Conservation (phyloP, 495 filamentous ascomycete genomes). For the Durotheca rogersii region DNA sequence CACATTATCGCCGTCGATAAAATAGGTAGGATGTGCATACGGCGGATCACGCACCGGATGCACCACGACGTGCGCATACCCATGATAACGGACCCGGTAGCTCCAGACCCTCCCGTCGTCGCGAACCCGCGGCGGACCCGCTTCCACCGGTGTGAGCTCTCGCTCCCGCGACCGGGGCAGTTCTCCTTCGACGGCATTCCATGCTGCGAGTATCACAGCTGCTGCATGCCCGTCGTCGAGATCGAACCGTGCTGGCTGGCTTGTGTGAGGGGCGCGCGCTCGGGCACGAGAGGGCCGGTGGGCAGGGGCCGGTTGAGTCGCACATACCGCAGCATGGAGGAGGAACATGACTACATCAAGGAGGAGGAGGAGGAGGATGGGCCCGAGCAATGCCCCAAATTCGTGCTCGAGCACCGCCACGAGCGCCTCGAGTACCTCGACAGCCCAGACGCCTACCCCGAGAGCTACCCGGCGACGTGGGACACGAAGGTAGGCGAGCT, state of each 20-base stretch:
- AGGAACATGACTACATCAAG: neutral
- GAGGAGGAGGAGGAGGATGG: neutral
- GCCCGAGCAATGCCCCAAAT: slow-evolving; percentile 16
- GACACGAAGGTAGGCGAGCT: neutral
- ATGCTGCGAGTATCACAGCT: slow-evolving; percentile 29
- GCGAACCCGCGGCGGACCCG: slow-evolving; percentile 23
- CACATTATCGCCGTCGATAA: no score
- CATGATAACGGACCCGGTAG: slow-evolving; percentile 15
- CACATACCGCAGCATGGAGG: slow-evolving; percentile 1
- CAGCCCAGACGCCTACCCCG: neutral
- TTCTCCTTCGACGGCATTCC: neutral
- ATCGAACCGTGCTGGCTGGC: slow-evolving; percentile 21
- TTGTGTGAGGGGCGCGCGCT: no score
- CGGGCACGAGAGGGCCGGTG: no score
- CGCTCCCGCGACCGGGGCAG: neutral
- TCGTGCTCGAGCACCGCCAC: slow-evolving; percentile 25
- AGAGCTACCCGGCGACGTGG: slow-evolving; percentile 16
- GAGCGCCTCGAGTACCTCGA: slow-evolving; percentile 26
- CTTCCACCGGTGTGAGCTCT: slow-evolving; percentile 28
- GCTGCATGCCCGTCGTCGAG: slow-evolving; percentile 1
- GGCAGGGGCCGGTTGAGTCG: slow-evolving; percentile 1
- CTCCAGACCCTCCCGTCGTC: neutral
- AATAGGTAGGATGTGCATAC: slow-evolving; percentile 24
- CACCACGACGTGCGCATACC: slow-evolving; percentile 31
- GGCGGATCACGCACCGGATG: slow-evolving; percentile 24